phyloP scores from a whole-genome alignment of 768 basidiomycete genomes.

The Kwoniella shandongensis region DNA sequence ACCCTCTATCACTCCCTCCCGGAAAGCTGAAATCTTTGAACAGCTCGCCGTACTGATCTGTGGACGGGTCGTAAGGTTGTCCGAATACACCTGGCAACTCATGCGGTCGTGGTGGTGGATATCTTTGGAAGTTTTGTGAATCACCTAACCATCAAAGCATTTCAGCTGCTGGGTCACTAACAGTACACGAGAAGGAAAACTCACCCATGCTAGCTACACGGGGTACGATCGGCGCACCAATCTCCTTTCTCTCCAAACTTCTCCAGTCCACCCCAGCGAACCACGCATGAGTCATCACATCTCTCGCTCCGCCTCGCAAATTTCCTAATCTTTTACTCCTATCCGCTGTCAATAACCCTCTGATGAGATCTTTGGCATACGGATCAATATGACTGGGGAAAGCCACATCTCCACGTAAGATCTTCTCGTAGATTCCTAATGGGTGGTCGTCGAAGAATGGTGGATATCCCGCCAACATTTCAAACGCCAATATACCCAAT shows the following conservation, averaged over 20 bases:
- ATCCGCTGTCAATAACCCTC: constrained; percentile 85
- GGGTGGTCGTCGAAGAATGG: constrained; percentile 99
- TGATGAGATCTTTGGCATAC: constrained; percentile 82
- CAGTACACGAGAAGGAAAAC: constrained; percentile 9
- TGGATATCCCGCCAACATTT: constrained; percentile 98
- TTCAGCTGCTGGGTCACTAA: not conserved
- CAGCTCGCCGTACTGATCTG: constrained; percentile 44
- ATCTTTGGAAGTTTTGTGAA: constrained; percentile 53
- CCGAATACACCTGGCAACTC: constrained; percentile 53
- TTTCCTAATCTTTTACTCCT: constrained; percentile 89
- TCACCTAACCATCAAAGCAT: constrained; percentile 33
- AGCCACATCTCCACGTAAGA: constrained; percentile 78
- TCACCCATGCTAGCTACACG: constrained; percentile 50
- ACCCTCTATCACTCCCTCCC: not conserved
- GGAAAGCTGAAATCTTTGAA: constrained; percentile 46
- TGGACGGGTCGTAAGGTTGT: constrained; percentile 34
- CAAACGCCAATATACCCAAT: constrained; percentile 92
- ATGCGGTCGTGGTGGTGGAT: constrained; percentile 48
- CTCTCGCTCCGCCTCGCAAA: constrained; percentile 85
- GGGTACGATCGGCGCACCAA: constrained; percentile 53
- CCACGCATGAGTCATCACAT: constrained; percentile 89
- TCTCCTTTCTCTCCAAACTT: constrained; percentile 50
- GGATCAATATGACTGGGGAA: constrained; percentile 91
- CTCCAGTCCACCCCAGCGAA: constrained; percentile 59
- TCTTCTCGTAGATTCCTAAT: constrained; percentile 97